Conservation (phyloP, 2,329 filamentous ascomycete genomes). For the Ploettnerulaceae sp. region DNA sequence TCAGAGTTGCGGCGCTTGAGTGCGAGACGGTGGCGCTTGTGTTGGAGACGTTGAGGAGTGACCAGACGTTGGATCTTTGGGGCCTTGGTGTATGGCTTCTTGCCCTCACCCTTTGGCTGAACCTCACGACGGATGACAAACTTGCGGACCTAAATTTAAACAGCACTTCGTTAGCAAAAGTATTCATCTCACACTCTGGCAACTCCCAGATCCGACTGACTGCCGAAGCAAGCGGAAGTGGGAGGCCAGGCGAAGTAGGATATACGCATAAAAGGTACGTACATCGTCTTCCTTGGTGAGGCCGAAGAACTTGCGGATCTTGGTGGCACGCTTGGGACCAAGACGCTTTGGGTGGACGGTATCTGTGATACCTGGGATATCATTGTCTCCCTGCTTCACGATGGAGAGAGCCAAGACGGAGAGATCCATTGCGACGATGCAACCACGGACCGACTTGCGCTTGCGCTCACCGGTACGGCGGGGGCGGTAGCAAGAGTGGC, state of each 20-base stretch:
- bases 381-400: constrained; percentile 95
- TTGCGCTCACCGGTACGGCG: constrained; percentile 98
- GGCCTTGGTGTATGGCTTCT: constrained; percentile 98
- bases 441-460: constrained; percentile 98
- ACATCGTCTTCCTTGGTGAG: constrained; percentile 99
- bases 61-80: constrained; percentile 99
- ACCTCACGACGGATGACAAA: constrained; percentile 99
- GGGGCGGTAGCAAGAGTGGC: constrained; percentile 99
- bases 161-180: constrained; percentile 27
- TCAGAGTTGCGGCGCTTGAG: constrained; percentile 98
- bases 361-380: constrained; percentile 96
- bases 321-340: constrained; percentile 98
- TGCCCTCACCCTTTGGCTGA: constrained; percentile 94
- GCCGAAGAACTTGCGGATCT: constrained; percentile 99
- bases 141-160: constrained; percentile 74
- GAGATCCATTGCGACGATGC: constrained; percentile 95
- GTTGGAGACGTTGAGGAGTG: constrained; percentile 98
- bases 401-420: constrained; percentile 90
- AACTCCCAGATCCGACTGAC: constrained; percentile 11
- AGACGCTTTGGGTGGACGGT: constrained; percentile 98
- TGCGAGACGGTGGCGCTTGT: constrained; percentile 97
- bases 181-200: constrained; percentile 52
- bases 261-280: constrained; percentile 60
- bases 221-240: constrained; percentile 7
- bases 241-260: constrained; percentile 66